Evolutionary conservation across 495 filamentous ascomycete genomes (phyloP).

Genomic region (Corynascus novoguineensis): DNA sequence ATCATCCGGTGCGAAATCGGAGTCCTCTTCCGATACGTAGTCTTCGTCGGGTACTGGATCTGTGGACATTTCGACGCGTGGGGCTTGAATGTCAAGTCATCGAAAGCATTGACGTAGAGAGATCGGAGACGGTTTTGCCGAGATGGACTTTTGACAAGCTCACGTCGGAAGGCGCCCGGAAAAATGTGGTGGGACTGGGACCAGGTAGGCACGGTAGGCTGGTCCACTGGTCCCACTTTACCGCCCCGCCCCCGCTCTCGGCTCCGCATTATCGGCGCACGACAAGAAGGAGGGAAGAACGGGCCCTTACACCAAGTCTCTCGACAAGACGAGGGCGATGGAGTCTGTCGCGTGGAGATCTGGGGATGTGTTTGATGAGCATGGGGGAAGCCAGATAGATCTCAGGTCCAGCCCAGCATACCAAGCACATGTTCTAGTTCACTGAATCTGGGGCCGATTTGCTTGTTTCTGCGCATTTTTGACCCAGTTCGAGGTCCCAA

Average conservation of each 20-base stretch:
- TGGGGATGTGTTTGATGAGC: background rate
- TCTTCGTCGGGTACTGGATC: conserved; percentile 46
- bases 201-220: background rate
- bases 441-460: no score
- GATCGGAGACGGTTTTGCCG: background rate
- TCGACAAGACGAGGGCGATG: background rate
- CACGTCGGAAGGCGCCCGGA: conserved; percentile 2
- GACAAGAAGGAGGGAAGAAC: background rate
- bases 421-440: no score
- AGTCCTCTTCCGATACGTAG: conserved; percentile 69
- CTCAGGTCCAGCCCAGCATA: background rate
- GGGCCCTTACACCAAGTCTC: no score
- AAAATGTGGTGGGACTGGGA: background rate
- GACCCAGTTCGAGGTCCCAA: background rate
- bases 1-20: conserved; percentile 63
- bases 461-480: no score
- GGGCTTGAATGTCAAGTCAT: background rate
- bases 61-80: conserved; percentile 16
- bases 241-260: conserved; percentile 13
- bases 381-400: background rate
- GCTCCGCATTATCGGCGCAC: background rate
- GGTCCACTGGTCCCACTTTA: background rate
- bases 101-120: conserved; percentile 4
- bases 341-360: background rate
- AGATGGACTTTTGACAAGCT: no score